phyloP scores from a whole-genome alignment of 2,329 filamentous ascomycete species.

The Amauroascus niger region DNA sequence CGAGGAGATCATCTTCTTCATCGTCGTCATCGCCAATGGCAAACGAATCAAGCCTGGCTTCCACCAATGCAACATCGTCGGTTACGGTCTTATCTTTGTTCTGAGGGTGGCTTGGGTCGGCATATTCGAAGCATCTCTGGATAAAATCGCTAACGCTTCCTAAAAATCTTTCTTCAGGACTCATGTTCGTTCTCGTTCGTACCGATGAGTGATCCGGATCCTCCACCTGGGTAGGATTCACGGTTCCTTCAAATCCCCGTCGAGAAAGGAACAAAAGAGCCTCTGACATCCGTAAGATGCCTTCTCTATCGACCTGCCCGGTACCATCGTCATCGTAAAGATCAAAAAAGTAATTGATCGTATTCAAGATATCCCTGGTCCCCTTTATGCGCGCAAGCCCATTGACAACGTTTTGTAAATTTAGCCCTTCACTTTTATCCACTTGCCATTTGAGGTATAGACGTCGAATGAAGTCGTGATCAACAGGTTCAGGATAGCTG shows the following conservation, averaged over 20 bases:
- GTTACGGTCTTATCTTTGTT: slow-evolving; percentile 38
- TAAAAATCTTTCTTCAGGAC: slow-evolving; percentile 75
- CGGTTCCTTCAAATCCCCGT: slow-evolving; percentile 67
- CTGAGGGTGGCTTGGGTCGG: slow-evolving; percentile 74
- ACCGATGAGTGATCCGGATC: slow-evolving; percentile 39
- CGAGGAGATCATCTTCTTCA: slow-evolving; percentile 48
- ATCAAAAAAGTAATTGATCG: slow-evolving; percentile 95
- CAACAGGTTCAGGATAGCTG: slow-evolving; percentile 57
- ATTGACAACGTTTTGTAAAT: slow-evolving; percentile 81
- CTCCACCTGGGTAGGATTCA: slow-evolving; percentile 53
- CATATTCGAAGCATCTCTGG: slow-evolving; percentile 92
- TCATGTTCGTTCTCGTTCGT: slow-evolving; percentile 41
- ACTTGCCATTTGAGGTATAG: slow-evolving; percentile 84
- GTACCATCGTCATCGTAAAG: slow-evolving; percentile 89
- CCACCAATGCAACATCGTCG: slow-evolving; percentile 19
- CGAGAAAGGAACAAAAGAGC: slow-evolving; percentile 85
- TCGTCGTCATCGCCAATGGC: slow-evolving; percentile 67
- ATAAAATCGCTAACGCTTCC: slow-evolving; percentile 94
- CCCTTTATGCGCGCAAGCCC: slow-evolving; percentile 88
- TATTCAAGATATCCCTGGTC: slow-evolving; percentile 91
- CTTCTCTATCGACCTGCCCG: slow-evolving; percentile 86
- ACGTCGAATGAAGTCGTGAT: slow-evolving; percentile 88
- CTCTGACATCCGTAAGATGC: slow-evolving; percentile 89
- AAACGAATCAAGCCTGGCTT: slow-evolving; percentile 50
- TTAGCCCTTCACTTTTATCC: slow-evolving; percentile 65